Evolutionary conservation across 805 yeast species (phyloP).

Genomic region (Candida krabiensis): DNA sequence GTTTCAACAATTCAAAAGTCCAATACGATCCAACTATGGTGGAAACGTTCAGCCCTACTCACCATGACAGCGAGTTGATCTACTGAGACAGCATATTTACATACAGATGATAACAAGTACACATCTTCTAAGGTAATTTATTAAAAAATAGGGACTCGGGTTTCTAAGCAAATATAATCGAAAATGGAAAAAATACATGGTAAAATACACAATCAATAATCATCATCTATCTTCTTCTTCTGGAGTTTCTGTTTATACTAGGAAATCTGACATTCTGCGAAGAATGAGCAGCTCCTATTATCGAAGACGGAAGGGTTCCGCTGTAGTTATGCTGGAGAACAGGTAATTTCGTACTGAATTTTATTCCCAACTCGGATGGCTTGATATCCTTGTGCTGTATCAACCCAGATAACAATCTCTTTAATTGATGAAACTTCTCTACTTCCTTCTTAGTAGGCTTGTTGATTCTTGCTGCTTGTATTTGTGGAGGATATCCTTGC

Average conservation of each 20-base stretch:
- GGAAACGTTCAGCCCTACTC: background rate
- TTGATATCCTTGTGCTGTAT: constrained; percentile 27
- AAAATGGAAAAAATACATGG: constrained; percentile 1
- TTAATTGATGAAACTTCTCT: constrained; percentile 41
- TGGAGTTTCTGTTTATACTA: constrained; percentile 13
- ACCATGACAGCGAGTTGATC: background rate
- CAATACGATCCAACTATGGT: background rate
- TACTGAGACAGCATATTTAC: no score
- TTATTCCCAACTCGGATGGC: constrained; percentile 35
- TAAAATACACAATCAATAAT: background rate
- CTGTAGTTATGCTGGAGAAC: constrained; percentile 69
- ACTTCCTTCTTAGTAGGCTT: constrained; percentile 46
- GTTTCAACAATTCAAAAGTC: constrained; percentile 7
- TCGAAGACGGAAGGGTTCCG: constrained; percentile 74
- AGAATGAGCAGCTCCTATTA: constrained; percentile 12
- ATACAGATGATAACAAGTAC: no score
- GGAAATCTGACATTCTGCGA: constrained; percentile 16
- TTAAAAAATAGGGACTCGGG: no score
- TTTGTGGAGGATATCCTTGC: constrained; percentile 11
- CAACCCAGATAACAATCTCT: constrained; percentile 45
- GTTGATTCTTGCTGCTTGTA: constrained; percentile 22
- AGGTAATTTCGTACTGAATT: constrained; percentile 51
- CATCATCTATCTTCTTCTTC: constrained; percentile 15
- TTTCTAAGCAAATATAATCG: no score
- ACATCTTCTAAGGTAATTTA: no score